Base-by-base conservation (phyloP, 441 rosid genomes). In the Flueggea neowawraea region DNA sequence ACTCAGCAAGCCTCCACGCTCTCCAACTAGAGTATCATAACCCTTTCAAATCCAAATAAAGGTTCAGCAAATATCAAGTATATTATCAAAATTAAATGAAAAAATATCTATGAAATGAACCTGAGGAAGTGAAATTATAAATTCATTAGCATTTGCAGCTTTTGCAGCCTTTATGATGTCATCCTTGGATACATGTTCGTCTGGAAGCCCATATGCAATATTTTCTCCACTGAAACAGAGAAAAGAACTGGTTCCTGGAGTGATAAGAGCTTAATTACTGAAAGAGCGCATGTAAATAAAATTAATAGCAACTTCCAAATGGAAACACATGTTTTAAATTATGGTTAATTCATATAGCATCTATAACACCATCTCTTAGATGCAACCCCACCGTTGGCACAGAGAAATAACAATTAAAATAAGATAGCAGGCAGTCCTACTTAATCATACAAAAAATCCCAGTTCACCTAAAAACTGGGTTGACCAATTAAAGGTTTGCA, bases 81-180 rank as follows among this genome's bases (percentile, higher is more conserved):
- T 63, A 59, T 47, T 50, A 57, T 54, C 52, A 67, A 48, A 53
- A 51, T 60, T 52, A 47, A 57, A 52, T 15, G 62, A 44, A 60
- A 47, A 52, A 61, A 70, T 31, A 61, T 54, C 16, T 55, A 55
- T 51, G 52, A 45, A 56, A 69, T 39, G 48, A 64, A 86, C 97
- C 93, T 86, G 95, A 11, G 97, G 97, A 70, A 90, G 96, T 53
- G 97, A 85, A 67, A 90, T 82, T 73, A 93, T 90, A 69, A 93
- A 90, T 50, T 93, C 96, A 64, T 90, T 96, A 76, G 98, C 98
- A 78, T 93, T 93, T 73, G 97, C 93, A 51, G 96, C 96, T 79
- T 90, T 90, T 68, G 97, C 96, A 47, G 98, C 97, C 77, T 80
- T 88, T 64, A 93, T 83, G 66, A 93, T 85, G 62, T 88, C 89